phyloP scores from a whole-genome alignment of 805 yeast species.

The Nakazawaea wickerhamii region DNA sequence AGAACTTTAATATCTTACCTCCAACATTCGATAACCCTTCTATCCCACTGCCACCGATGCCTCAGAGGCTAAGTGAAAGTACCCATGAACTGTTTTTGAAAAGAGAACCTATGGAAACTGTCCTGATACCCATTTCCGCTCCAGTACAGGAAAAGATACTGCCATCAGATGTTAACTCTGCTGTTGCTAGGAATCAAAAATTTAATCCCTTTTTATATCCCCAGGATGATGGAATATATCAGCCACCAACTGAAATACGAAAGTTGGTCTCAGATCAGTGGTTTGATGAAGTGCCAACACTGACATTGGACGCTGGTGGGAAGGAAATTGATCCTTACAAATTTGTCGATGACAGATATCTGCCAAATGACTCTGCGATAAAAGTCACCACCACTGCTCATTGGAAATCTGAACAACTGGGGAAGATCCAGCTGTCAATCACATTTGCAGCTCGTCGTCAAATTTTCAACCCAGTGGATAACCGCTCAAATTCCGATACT shows the following conservation, averaged over 20 bases:
- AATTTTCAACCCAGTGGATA: constrained; percentile 31
- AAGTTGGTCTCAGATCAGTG: background rate
- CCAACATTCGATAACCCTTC: background rate
- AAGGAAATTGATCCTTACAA: constrained; percentile 6
- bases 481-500: too few relatives aligned
- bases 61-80: too few relatives aligned
- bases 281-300: background rate
- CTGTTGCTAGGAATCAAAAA: background rate
- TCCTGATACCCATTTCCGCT: background rate
- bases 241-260: background rate
- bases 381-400: constrained; percentile 60
- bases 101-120: too few relatives aligned
- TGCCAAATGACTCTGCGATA: constrained; percentile 64
- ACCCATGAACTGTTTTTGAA: too few relatives aligned
- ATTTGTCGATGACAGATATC: constrained; percentile 29
- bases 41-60: background rate
- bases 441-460: constrained; percentile 50
- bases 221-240: background rate
- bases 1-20: too few relatives aligned
- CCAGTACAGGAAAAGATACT: background rate
- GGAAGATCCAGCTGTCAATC: constrained; percentile 39
- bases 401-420: constrained; percentile 33
- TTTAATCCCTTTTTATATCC: background rate
- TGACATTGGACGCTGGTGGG: background rate
- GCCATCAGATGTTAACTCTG: background rate